These are phyloP conservation scores for Funneliformis caledonium DNA, from an alignment of 371 early-diverging fungal genomes.

Conservation along the genomic window DNA sequence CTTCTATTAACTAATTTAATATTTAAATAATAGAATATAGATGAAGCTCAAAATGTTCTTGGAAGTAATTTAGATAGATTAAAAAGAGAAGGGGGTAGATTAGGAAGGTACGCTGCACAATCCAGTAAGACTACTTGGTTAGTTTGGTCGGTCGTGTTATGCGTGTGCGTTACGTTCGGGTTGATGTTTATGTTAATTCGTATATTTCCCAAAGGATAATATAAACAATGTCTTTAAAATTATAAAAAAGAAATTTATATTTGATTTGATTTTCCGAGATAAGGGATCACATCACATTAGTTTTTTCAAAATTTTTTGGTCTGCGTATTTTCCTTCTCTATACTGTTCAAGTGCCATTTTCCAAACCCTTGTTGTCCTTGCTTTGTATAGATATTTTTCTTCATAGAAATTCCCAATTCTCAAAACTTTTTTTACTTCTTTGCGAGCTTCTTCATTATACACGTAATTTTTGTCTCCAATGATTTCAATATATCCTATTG, in stretches of 20 bases:
- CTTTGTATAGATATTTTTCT: neutral
- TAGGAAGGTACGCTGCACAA: conserved; percentile 47
- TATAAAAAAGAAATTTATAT: neutral
- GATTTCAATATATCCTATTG: neutral
- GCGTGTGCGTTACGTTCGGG: conserved; percentile 47
- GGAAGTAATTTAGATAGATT: conserved; percentile 48
- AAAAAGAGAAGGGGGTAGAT: conserved; percentile 46
- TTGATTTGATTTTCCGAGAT: no score
- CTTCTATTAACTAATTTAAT: neutral
- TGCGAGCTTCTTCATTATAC: neutral
- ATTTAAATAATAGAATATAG: conserved; percentile 42
- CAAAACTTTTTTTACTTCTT: neutral
- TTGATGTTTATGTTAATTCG: conserved; percentile 52
- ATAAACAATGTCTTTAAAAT: neutral
- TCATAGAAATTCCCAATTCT: neutral
- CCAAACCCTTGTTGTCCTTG: neutral
- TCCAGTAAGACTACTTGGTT: conserved; percentile 53
- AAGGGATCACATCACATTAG: neutral
- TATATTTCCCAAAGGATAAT: conserved; percentile 39
- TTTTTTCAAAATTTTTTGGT: neutral
- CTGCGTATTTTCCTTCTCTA: neutral
- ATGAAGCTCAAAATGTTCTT: conserved; percentile 47
- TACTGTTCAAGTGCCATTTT: neutral
- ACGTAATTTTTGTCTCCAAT: neutral
- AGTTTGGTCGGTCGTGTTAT: conserved; percentile 50